Base-by-base conservation (phyloP, 495 filamentous ascomycete species). In the Neurospora tetrasperma region DNA sequence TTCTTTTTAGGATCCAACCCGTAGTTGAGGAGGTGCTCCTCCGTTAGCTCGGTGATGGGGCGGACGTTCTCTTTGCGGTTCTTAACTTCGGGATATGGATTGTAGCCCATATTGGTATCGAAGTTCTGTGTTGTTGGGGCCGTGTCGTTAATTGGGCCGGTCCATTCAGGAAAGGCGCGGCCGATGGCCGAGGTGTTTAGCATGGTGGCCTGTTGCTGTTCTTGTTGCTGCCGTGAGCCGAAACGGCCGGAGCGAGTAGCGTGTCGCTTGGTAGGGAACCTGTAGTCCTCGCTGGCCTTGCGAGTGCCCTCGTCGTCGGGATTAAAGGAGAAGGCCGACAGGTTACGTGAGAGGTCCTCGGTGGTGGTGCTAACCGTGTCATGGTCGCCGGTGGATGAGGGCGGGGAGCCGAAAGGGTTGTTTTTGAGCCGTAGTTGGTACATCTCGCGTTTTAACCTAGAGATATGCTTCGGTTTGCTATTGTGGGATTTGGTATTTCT, bases 171-270 rank as follows among this genome's bases (percentile, higher is more conserved):
- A 79, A 91, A 91, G 70, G 86, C 84, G 75, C 85, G 86, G 31
- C 86, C 87, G 62, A 91, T 82, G 43, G 85, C 88, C 10, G 89
- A 91, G 8, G 89, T 91, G 81, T 91, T 88, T 76, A 91, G 84
- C 6, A 76, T 74, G 18, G 71, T 76, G 8, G 71, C 74, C 14
- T 66, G 54, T 66, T 66, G 54, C 2, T 66, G 54, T 66, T 9
- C 71, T 69, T 68, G 42, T 38, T 66, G 46, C 23, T 74, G 73
- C 20, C 70, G 76, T 14, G 71, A 59, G 42, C 73, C 77, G 54
- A 80, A 81, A 70, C 80, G 79, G 46, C 78, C 78, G 14, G 80
- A 78, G 11, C 79, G 70, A 35, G 75, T 68, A 20, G 74, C 35
- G 42, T 71, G 71, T n/a, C 80, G 59, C 73, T 75, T 76, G 38